Evolutionary conservation across 441 rosid genomes (phyloP).

Genomic region (Corymbia calophylla): DNA sequence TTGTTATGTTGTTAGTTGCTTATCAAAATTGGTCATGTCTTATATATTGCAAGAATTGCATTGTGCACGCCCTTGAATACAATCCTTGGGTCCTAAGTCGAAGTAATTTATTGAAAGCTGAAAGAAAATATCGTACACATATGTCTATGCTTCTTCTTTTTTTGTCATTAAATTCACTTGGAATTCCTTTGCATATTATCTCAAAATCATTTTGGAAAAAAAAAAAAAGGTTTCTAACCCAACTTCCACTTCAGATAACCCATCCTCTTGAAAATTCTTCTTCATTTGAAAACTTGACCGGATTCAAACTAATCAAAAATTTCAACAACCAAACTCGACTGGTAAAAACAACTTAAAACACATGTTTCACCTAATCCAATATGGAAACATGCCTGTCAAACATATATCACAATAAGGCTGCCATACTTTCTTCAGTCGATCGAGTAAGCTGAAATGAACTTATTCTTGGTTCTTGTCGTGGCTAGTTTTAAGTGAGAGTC

Average conservation of each 20-base stretch:
- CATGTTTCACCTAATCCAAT: background rate
- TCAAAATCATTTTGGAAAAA: background rate
- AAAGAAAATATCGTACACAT: background rate
- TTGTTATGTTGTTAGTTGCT: background rate
- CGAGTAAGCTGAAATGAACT: background rate
- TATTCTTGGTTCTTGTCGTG: background rate
- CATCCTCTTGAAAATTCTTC: background rate
- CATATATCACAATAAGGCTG: background rate
- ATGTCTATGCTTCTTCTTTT: background rate
- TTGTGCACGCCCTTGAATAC: background rate
- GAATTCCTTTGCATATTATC: background rate
- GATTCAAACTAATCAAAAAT: background rate
- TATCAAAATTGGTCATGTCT: background rate
- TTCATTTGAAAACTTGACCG: background rate
- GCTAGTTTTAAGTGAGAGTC: background rate
- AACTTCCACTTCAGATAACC: background rate
- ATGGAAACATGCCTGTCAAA: background rate
- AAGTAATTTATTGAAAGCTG: background rate
- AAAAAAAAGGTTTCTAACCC: background rate
- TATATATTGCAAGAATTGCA: background rate
- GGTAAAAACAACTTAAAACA: accelerated
- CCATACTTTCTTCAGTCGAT: background rate
- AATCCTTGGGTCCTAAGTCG: background rate
- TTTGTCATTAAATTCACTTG: background rate
- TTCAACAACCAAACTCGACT: background rate